Percentiles rank a stretch among this genome's conserved stretches.
Conservation (phyloP, 352 stramenopile species). For the Pythium monospermum region DNA sequence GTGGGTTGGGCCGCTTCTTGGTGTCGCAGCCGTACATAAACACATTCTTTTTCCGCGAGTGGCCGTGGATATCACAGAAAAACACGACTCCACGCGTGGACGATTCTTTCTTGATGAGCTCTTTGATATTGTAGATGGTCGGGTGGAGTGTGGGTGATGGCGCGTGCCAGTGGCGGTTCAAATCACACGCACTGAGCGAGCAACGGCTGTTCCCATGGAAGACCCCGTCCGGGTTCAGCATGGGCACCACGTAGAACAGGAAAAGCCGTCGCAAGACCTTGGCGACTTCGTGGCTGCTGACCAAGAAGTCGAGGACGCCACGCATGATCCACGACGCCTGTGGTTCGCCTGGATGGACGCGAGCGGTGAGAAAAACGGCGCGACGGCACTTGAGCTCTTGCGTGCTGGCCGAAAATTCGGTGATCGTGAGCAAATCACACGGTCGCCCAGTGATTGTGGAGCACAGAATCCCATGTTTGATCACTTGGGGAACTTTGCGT, state of each 20-base stretch:
- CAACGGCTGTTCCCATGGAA: slow-evolving; percentile 91
- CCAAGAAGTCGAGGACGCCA: slow-evolving; percentile 88
- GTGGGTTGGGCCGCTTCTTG: slow-evolving; percentile 77
- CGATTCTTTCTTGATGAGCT: slow-evolving; percentile 59
- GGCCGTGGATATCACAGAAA: slow-evolving; percentile 90
- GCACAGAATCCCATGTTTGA: slow-evolving; percentile 52
- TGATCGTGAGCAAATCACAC: slow-evolving; percentile 78
- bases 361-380: slow-evolving; percentile 77
- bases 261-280: slow-evolving; percentile 79
- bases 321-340: slow-evolving; percentile 94
- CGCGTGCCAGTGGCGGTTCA: slow-evolving; percentile 88
- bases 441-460: slow-evolving; percentile 45
- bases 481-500: slow-evolving; percentile 14
- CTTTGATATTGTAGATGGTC: slow-evolving; percentile 87
- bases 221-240: slow-evolving; percentile 94
- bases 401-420: slow-evolving; percentile 32
- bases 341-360: slow-evolving; percentile 88
- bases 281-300: slow-evolving; percentile 53
- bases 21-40: slow-evolving; percentile 95
- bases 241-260: slow-evolving; percentile 90
- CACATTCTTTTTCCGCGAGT: slow-evolving; percentile 91
- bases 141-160: slow-evolving; percentile 67
- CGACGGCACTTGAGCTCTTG: slow-evolving; percentile 32
- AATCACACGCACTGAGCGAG: slow-evolving; percentile 69
- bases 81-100: slow-evolving; percentile 61